Evolutionary conservation across 495 filamentous ascomycete species (phyloP).

Genomic region (Evansstolkia leycettana): DNA sequence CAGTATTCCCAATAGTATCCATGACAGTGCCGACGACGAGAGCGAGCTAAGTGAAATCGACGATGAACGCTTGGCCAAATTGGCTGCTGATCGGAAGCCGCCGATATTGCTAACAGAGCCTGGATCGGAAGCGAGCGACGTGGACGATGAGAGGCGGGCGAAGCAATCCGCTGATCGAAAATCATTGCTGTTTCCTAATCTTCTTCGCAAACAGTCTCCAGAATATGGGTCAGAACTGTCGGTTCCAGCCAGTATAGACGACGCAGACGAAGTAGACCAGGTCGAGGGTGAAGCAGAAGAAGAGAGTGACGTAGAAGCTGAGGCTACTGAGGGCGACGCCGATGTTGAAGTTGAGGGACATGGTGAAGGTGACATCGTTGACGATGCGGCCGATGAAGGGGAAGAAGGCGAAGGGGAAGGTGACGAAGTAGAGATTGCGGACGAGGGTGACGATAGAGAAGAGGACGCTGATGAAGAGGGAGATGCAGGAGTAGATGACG

Average conservation of each 20-base stretch:
- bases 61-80: conserved; percentile 35
- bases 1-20: conserved; percentile 46
- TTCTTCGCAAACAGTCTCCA: background rate
- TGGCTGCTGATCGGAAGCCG: conserved; percentile 16
- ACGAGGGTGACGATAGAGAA: conserved; percentile 50
- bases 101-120: conserved; percentile 25
- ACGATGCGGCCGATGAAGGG: conserved; percentile 9
- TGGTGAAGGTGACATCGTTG: conserved; percentile 8
- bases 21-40: conserved; percentile 70
- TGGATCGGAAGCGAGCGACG: conserved; percentile 29
- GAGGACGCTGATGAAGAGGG: conserved; percentile 50
- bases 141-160: conserved; percentile 40
- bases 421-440: conserved; percentile 4
- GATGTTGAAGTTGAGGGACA: conserved; percentile 13
- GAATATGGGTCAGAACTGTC: conserved; percentile 13
- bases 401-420: conserved; percentile 6
- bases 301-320: conserved; percentile 5
- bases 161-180: conserved; percentile 10
- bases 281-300: conserved; percentile 12
- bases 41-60: conserved; percentile 66
- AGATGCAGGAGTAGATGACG: conserved; percentile 2
- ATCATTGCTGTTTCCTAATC: background rate
- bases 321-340: conserved; percentile 6
- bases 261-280: conserved; percentile 11
- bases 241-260: conserved; percentile 15